Evolutionary conservation across 495 filamentous ascomycete species (phyloP).

Genomic region (Penicillium waksmanii): DNA sequence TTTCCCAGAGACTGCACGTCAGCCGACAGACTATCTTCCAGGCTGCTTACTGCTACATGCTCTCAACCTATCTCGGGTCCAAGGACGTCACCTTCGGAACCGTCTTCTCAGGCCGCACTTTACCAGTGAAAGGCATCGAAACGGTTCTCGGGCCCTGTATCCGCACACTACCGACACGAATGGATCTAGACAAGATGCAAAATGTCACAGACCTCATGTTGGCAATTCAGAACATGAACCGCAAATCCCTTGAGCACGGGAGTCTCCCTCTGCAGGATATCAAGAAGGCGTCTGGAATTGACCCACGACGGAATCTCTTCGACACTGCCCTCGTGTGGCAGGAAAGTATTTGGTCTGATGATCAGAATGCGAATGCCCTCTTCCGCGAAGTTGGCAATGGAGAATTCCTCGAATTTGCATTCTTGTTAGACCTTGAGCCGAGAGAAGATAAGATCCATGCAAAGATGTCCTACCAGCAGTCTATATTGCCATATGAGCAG

Average conservation of each 20-base stretch:
- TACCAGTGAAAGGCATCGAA: conserved; percentile 67
- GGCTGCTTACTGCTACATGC: conserved; percentile 64
- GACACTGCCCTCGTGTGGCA: conserved; percentile 80
- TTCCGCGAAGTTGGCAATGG: conserved; percentile 56
- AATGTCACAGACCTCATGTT: conserved; percentile 60
- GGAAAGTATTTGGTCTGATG: conserved; percentile 57
- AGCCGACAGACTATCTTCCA: conserved; percentile 67
- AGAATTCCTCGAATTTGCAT: conserved; percentile 72
- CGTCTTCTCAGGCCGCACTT: conserved; percentile 74
- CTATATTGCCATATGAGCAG: conserved; percentile 53
- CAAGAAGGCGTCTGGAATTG: conserved; percentile 55
- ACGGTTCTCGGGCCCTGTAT: conserved; percentile 75
- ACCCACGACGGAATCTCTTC: conserved; percentile 57
- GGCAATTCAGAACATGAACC: conserved; percentile 61
- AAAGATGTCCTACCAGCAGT: conserved; percentile 55
- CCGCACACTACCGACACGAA: conserved; percentile 66
- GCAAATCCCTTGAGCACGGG: conserved; percentile 60
- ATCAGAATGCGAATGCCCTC: conserved; percentile 16
- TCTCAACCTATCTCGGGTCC: conserved; percentile 60
- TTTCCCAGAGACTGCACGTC: conserved; percentile 33
- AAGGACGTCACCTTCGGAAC: conserved; percentile 71
- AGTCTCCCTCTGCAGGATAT: conserved; percentile 67
- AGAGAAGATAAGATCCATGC: conserved; percentile 37
- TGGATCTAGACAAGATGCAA: conserved; percentile 47
- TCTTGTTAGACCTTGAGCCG: conserved; percentile 75